Evolutionary conservation across 352 stramenopile genomes (phyloP), one percentile per base, ranked within the genome.

Genomic region (Pythium vanterpoolii): DNA sequence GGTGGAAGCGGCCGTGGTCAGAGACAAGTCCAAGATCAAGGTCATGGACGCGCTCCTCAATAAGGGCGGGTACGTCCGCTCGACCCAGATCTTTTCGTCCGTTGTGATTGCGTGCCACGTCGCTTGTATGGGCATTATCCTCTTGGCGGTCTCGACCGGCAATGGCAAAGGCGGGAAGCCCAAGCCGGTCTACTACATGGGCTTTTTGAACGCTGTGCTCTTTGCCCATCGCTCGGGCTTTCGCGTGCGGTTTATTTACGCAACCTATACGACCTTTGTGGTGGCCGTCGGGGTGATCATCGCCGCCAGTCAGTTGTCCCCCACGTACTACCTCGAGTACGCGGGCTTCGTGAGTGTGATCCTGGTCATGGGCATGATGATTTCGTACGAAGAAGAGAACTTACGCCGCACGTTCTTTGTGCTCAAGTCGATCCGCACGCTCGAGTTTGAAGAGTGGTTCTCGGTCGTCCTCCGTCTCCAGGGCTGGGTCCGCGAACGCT

Each of bases 381-480:
- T 93, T 62, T 87, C 75, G 48, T 73, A 93, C 66, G 83, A 93
- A 39, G 83, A 93, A 67, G 83, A 93, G 59, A 79, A 74, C 67
- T 48, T 93, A 36, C 83, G 83, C 23, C 80, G 83, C 36, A 73
- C 72, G 33, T 93, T 93, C 55, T 93, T 93, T 61, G 76, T 93
- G 55, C 83, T 90, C 66, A 90, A 89, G 65, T 87, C 75, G 10
- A 86, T 93, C 52, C 78, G 83, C 11, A 88, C 76, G 30, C 73
- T 90, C 43, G 83, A 93, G 66, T 93, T 93, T 34, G 78, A 90
- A 52, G 77, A 89, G 48, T 90, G 83, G 83, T 90, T 92, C 56
- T 62, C 72, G 28, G 79, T 89, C 28, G 82, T 90, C 46, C 59
- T 90, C 27, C 73, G 80, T 19, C 85, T 92, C 49, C 79, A 92